Percentiles rank a stretch among this genome's conserved stretches.
These are phyloP conservation scores for Elsinoe perseae DNA, from an alignment of 2,329 filamentous ascomycete species.

Conservation along the genomic window DNA sequence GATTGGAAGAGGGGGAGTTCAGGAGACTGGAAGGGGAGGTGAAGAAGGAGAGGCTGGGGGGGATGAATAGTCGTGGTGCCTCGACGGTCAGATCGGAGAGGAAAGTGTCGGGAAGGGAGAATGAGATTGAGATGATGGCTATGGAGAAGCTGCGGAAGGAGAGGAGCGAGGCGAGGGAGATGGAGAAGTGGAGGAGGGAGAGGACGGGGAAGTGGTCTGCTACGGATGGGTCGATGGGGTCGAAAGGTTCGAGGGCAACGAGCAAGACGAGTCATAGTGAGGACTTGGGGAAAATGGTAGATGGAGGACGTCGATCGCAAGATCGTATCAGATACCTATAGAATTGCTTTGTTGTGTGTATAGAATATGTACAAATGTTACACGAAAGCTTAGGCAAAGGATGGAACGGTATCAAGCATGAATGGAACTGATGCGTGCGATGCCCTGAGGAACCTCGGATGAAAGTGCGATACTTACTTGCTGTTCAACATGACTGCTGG, in stretches of 20 bases:
- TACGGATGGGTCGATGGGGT: not conserved
- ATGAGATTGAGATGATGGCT: constrained; percentile 21
- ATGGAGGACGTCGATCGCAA: not conserved
- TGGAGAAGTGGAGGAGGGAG: constrained; percentile 13
- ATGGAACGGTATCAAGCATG: too few species aligned
- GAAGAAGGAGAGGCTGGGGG: constrained; percentile 25
- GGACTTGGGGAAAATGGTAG: not conserved
- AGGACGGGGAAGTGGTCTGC: constrained; percentile 15
- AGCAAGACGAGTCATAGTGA: not conserved
- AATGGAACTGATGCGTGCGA: too few species aligned
- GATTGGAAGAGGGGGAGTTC: constrained; percentile 1
- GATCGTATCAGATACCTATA: not conserved
- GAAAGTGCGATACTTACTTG: too few species aligned
- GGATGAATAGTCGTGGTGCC: constrained; percentile 21
- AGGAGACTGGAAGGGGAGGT: not conserved
- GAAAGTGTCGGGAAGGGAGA: constrained; percentile 18
- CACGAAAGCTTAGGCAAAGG: too few species aligned
- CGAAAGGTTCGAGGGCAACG: not conserved
- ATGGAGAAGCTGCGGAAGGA: constrained; percentile 22
- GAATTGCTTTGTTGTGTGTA: not conserved
- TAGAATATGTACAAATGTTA: not conserved
- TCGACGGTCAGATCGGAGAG: not conserved
- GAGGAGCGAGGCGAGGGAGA: constrained; percentile 28
- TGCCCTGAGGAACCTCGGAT: too few species aligned
- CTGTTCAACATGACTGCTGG: too few species aligned